phyloP scores from a whole-genome alignment of 768 basidiomycete species.

The Amanita phalloides region DNA sequence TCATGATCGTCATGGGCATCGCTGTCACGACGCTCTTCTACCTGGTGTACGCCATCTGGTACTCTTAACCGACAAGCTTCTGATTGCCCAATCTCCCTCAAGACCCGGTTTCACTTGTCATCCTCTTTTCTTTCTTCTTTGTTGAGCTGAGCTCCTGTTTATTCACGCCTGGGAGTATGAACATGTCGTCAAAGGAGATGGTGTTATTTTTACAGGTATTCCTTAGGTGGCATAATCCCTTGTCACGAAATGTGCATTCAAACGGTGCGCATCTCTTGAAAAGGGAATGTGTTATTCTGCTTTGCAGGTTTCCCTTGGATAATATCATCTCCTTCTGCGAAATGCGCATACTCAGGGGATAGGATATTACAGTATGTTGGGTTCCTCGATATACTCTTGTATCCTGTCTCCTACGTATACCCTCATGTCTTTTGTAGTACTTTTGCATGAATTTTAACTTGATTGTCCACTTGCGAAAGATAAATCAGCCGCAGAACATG shows the following conservation, averaged over 20 bases:
- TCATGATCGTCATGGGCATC: background rate
- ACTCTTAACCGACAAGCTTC: background rate
- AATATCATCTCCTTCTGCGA: background rate
- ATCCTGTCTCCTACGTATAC: background rate
- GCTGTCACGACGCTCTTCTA: background rate
- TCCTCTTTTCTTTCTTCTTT: background rate
- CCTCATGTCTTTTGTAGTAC: background rate
- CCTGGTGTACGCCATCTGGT: background rate
- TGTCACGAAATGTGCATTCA: background rate
- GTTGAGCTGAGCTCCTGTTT: background rate
- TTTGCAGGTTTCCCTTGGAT: too few species aligned
- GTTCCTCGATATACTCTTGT: background rate
- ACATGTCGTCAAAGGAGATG: background rate
- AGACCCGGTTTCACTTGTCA: background rate
- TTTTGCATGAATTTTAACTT: background rate
- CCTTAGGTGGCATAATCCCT: background rate
- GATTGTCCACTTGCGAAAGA: background rate
- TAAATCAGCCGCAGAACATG: background rate
- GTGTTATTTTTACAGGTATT: background rate
- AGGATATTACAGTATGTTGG: background rate
- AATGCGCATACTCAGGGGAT: background rate
- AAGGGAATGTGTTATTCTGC: too few species aligned
- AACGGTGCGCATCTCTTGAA: too few species aligned
- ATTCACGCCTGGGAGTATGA: background rate
- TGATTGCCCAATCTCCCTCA: too few species aligned